These are phyloP conservation scores for Chimonanthus salicifolius DNA, from an alignment of 164 flowering plant genomes.

Conservation along the genomic window DNA sequence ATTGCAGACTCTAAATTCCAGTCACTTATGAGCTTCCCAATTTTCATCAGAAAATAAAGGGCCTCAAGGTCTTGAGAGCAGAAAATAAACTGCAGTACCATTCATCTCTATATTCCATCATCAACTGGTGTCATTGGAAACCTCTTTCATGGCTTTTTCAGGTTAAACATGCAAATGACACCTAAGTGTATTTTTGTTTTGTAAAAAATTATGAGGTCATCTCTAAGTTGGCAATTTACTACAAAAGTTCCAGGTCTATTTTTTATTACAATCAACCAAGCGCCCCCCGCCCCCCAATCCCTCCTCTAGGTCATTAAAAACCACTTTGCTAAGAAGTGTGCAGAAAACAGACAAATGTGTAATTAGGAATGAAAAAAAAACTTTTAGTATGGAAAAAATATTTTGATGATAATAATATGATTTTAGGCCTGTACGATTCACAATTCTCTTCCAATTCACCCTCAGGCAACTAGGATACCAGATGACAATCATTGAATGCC, in stretches of 20 bases:
- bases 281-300: neutral
- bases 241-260: neutral
- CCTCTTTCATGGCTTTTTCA: no score
- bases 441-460: neutral
- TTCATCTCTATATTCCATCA: no score
- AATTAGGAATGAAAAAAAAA: neutral
- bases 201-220: no score
- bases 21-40: neutral
- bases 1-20: no score
- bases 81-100: no score
- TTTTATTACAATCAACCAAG: neutral
- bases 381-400: neutral
- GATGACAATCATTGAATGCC: neutral
- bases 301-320: neutral
- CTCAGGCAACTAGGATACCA: neutral
- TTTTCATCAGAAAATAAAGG: no score
- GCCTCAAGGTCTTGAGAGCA: no score
- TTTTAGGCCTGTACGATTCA: neutral
- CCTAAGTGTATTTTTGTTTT: no score
- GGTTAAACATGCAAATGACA: no score
- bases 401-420: no score
- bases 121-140: no score
- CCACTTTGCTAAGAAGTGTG: neutral
- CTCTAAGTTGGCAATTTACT: neutral
- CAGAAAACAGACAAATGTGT: neutral